Evolutionary conservation across 805 yeast species (phyloP), one percentile per base, ranked within the genome.

Genomic region (Candida odintsovae): DNA sequence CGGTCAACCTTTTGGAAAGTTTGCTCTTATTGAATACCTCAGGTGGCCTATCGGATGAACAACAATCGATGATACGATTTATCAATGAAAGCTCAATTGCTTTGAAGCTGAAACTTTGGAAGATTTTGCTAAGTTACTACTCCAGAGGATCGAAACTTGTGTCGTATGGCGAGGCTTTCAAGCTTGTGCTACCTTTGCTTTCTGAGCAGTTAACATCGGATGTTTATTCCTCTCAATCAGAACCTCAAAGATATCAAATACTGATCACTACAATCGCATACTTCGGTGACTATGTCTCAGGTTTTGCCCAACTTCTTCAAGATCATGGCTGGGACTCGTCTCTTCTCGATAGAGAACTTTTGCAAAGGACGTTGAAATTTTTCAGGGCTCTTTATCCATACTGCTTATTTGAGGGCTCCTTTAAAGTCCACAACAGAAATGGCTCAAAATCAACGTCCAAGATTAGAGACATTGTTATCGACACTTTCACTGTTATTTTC

Each of bases 71-170:
- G 62, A 69, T 73, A 20, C 63, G 68, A 12, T 88, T 92, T 57
- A 68, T 94, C 15, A 65, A 70, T 3, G 70, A 68, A 12, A 80
- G 95, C 0, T 78, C 94, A 0, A 68, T 84, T 20, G 83, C 78
- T 20, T 73, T 89, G 59, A 78, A 77, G 46, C 66, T 90, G 35
- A 82, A 82, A 45, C 65, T 94, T 3, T 90, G 97, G 95, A 78
- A 77, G 28, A 72, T 84, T 21, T 67, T 90, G 16, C 72, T 88
- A 41, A 78, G 75, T 51, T 74, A 75, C 46, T 86, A 84, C 54
- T 59, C 64, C 13, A 59, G 58, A 3, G 55, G 44, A 8, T 28
- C 49, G 1, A 56, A 66, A 20, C 38, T 64, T 2, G 62, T 62
- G 0, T 69, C 73, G 21, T 70, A 74, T 29, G 68, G 72, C 36